Evolutionary conservation across 805 yeast species (phyloP).

Genomic region (Grigorovia transvaalensis): DNA sequence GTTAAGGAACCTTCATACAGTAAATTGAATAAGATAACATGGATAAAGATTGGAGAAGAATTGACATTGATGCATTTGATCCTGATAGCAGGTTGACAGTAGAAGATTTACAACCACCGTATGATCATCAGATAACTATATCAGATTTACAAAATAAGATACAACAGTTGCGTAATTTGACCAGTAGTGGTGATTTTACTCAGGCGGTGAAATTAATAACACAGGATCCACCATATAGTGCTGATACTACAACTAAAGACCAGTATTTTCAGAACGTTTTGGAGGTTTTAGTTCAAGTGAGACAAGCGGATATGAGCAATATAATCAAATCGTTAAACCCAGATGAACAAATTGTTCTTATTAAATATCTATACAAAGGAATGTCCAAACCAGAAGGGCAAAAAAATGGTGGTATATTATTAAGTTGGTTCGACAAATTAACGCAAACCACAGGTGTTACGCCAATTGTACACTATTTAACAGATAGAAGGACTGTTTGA

Average conservation of each 20-base stretch:
- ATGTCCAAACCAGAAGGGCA: conserved; percentile 73
- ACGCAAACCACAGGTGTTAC: conserved; percentile 80
- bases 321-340: conserved; percentile 49
- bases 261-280: conserved; percentile 47
- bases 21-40: conserved; percentile 1
- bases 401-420: conserved; percentile 73
- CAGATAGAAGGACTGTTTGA: conserved; percentile 74
- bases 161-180: conserved; percentile 46
- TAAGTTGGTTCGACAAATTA: conserved; percentile 88
- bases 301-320: conserved; percentile 53
- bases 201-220: conserved; percentile 59
- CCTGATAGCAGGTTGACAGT: conserved; percentile 62
- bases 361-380: conserved; percentile 78
- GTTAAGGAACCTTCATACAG: neutral
- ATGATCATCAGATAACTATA: conserved; percentile 38
- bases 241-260: conserved; percentile 38
- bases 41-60: conserved; percentile 72
- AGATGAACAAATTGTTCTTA: conserved; percentile 64
- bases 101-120: conserved; percentile 51
- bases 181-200: conserved; percentile 61
- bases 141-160: conserved; percentile 47
- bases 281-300: conserved; percentile 59
- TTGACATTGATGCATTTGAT: conserved; percentile 85
- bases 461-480: conserved; percentile 73
- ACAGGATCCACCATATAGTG: conserved; percentile 75